phyloP scores from a whole-genome alignment of 768 basidiomycete genomes.

The Boletellus sp. region DNA sequence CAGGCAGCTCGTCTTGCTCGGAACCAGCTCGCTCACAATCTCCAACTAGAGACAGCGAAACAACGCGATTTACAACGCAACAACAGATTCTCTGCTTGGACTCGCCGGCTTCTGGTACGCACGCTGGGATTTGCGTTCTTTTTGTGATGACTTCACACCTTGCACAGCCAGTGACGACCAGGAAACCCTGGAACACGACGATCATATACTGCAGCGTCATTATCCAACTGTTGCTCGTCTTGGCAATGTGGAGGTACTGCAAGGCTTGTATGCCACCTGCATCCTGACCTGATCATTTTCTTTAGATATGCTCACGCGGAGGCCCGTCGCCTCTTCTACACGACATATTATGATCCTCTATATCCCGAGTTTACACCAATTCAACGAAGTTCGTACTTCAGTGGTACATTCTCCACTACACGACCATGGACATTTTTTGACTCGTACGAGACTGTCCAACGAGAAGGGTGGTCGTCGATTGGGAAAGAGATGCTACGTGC shows the following conservation, averaged over 20 bases:
- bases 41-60: conserved; percentile 38
- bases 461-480: conserved; percentile 40
- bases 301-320: conserved; percentile 43
- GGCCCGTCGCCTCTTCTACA: conserved; percentile 60
- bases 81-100: conserved; percentile 35
- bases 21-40: conserved; percentile 39
- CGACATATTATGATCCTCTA: conserved; percentile 76
- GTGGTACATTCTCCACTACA: conserved; percentile 34
- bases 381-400: conserved; percentile 28
- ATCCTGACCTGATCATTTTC: conserved; percentile 7
- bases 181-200: conserved; percentile 23
- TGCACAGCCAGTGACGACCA: conserved; percentile 18
- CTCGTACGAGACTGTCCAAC: conserved; percentile 36
- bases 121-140: background rate
- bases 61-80: conserved; percentile 35
- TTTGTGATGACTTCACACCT: conserved; percentile 7
- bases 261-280: background rate
- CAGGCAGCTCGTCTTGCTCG: conserved; percentile 49
- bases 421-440: conserved; percentile 37
- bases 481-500: conserved; percentile 37
- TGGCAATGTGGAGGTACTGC: conserved; percentile 58
- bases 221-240: conserved; percentile 44
- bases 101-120: conserved; percentile 39
- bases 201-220: conserved; percentile 37
- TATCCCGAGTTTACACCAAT: conserved; percentile 65